Conservation (phyloP, 2,329 filamentous ascomycete genomes). For the Cordyceps tenuipes region DNA sequence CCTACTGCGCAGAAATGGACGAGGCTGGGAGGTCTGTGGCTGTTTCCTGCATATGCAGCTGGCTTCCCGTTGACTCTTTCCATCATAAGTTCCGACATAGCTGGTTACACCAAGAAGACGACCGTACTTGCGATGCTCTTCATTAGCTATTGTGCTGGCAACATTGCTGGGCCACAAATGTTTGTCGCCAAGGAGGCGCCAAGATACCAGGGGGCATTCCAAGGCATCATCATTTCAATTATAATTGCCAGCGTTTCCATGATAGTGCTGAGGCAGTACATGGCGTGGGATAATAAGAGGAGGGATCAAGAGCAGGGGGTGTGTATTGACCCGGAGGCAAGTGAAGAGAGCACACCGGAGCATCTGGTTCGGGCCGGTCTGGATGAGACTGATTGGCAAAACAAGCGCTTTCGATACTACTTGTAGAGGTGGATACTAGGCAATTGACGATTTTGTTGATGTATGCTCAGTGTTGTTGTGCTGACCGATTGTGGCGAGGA, state of each 20-base stretch:
- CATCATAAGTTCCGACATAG: slow-evolving; percentile 48
- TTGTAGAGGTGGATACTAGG: not conserved
- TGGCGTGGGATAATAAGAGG: slow-evolving; percentile 42
- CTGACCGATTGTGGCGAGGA: too few species aligned
- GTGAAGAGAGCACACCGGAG: not conserved
- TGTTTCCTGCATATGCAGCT: slow-evolving; percentile 50
- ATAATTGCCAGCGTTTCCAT: slow-evolving; percentile 34
- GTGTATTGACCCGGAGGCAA: not conserved
- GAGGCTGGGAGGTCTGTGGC: slow-evolving; percentile 16
- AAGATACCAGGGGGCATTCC: slow-evolving; percentile 52
- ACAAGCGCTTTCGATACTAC: not conserved
- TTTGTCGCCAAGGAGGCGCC: slow-evolving; percentile 51
- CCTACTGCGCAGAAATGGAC: slow-evolving; percentile 2
- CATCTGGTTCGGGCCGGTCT: not conserved
- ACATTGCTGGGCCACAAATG: slow-evolving; percentile 52
- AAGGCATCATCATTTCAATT: slow-evolving; percentile 54
- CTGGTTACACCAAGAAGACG: slow-evolving; percentile 53
- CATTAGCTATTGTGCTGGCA: slow-evolving; percentile 51
- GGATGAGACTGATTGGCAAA: not conserved
- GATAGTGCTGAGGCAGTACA: slow-evolving; percentile 40
- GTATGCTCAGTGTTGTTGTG: too few species aligned
- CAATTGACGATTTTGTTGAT: not conserved
- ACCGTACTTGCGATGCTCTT: slow-evolving; percentile 42
- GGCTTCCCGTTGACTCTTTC: slow-evolving; percentile 36
- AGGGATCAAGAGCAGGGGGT: slow-evolving; percentile 30